Evolutionary conservation across 2,329 filamentous ascomycete genomes (phyloP).

Genomic region (Dryadomyces quercus-mongolicae): DNA sequence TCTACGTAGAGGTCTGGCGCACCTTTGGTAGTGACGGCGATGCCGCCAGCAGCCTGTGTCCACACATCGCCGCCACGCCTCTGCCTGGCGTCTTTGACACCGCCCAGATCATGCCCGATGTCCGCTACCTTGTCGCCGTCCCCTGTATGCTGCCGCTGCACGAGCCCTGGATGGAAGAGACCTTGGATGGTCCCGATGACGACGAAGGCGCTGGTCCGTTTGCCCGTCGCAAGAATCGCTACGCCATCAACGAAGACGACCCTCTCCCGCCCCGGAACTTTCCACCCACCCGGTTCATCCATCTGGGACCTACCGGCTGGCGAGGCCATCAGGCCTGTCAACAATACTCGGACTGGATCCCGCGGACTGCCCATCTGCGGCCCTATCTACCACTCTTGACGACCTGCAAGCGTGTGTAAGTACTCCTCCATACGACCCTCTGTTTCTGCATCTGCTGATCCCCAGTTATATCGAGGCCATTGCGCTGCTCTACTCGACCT

Average conservation of each 20-base stretch:
- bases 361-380: background rate
- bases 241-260: background rate
- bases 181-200: too few relatives aligned
- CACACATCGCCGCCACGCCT: constrained; percentile 11
- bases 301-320: background rate
- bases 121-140: background rate
- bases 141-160: background rate
- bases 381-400: constrained; percentile 1
- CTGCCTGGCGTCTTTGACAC: background rate
- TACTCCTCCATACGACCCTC: background rate
- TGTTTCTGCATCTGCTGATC: constrained; percentile 4
- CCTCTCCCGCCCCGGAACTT: background rate
- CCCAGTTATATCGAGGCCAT: constrained; percentile 18
- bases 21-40: constrained; percentile 3
- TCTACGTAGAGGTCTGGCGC: constrained; percentile 18
- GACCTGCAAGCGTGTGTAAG: constrained; percentile 18
- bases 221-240: background rate
- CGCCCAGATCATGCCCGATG: background rate
- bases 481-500: constrained; percentile 13
- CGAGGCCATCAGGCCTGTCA: background rate
- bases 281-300: background rate
- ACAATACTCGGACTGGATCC: background rate
- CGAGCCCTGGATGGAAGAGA: too few relatives aligned
- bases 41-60: constrained; percentile 2
- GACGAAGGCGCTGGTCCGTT: too few relatives aligned